These are phyloP conservation scores for Aureobasidium sp. DNA, from an alignment of 2,329 filamentous ascomycete species.

Conservation along the genomic window DNA sequence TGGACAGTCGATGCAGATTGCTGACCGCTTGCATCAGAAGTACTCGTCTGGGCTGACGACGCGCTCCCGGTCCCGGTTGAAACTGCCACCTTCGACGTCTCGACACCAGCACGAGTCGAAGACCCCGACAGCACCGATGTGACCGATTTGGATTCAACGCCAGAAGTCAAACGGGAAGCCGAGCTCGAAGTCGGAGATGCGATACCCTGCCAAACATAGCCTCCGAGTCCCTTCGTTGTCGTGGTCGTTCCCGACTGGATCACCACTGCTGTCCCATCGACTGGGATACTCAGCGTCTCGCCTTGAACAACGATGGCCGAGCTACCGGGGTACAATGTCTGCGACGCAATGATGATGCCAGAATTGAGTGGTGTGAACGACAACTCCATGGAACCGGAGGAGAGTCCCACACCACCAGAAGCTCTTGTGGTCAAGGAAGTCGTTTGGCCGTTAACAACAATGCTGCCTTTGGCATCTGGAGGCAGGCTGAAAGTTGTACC, in stretches of 20 bases:
- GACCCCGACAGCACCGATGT: neutral
- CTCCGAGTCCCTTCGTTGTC: neutral
- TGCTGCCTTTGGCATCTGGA: neutral
- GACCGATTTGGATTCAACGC: neutral
- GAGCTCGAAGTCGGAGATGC: neutral
- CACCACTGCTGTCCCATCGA: neutral
- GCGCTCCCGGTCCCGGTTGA: neutral
- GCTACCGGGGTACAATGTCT: slow-evolving; percentile 13
- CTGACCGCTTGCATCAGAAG: neutral
- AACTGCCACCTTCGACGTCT: neutral
- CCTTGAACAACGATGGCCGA: slow-evolving; percentile 23
- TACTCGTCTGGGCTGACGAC: neutral
- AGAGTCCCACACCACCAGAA: neutral
- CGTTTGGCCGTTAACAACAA: neutral
- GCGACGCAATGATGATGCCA: neutral
- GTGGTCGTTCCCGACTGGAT: neutral
- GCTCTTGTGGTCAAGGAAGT: neutral
- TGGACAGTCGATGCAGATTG: neutral
- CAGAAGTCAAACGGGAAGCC: neutral
- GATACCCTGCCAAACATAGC: neutral
- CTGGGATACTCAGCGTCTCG: neutral
- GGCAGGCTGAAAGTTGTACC: neutral
- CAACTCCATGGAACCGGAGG: neutral
- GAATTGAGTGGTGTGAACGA: neutral
- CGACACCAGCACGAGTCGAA: neutral